Base-by-base conservation (phyloP, 1,139 yeast genomes). In the Kazachstania sp. region DNA sequence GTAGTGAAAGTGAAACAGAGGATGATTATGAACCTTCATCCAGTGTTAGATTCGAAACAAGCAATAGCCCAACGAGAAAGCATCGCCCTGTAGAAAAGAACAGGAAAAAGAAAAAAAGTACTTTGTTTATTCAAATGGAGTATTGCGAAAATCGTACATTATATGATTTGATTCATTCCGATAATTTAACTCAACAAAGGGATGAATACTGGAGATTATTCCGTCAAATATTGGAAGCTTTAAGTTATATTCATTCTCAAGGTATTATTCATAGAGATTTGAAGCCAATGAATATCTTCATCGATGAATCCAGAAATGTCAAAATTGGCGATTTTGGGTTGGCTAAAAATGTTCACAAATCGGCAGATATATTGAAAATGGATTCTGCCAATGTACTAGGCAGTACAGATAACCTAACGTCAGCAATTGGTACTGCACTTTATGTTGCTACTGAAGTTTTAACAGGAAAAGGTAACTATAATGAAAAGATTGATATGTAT, bases 271-370 rank as follows among this genome's bases (percentile, higher is more conserved):
- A 94, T 66, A 74, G 98, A 48, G 99, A 94, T 64, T 74, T 94
- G 58, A 94, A 94, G 63, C 98, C 98, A 1, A 84, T 84, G 76
- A 94, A 94, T 64, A 87, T 94, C 64, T 94, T 94, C 70, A 90
- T 94, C 56, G 98, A 92, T 64, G 83, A 84, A 55, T 78, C 86
- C 1, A 83, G 85, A 57, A 87, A 90, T 61, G 81, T 92, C 48
- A 94, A 94, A 63, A 86, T 94, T 32, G 98, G 99, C 55, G 98
- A 94, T 62, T 94, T 94, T 67, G 99, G 98, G 0, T 73, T 94
- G 49, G 99, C 98, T 0, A 90, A 88, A 58, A 86, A 81, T 57
- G 81, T 78, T 51, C 92, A 68, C 74, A 77, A 63, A 66, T 71
- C 67, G 52, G 71, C 60, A 3, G 66, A 67, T 26, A 54, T 64